phyloP scores from a whole-genome alignment of 2,329 filamentous ascomycete genomes.

The Paradendryphiella salina region DNA sequence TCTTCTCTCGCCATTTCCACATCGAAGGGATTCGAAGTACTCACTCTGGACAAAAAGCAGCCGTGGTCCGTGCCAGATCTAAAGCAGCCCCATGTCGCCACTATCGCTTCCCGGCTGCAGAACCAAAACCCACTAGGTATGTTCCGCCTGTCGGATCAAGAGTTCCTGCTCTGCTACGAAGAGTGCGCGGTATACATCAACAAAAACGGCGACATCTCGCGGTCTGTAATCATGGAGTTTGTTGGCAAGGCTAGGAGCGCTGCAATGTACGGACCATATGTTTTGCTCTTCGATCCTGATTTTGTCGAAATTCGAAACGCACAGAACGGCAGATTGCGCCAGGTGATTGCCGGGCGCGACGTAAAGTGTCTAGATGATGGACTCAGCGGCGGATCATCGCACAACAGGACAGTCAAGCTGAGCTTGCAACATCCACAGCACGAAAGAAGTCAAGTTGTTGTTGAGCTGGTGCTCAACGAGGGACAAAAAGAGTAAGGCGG shows the following conservation, averaged over 20 bases:
- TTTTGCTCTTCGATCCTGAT: slow-evolving; percentile 91
- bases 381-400: slow-evolving; percentile 43
- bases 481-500: slow-evolving; percentile 63
- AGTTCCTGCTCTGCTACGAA: slow-evolving; percentile 92
- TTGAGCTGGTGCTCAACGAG: slow-evolving; percentile 91
- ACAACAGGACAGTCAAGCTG: slow-evolving; percentile 81
- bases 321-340: slow-evolving; percentile 87
- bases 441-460: slow-evolving; percentile 79
- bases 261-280: slow-evolving; percentile 87
- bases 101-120: slow-evolving; percentile 81
- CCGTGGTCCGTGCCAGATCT: slow-evolving; percentile 92
- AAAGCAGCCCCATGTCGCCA: slow-evolving; percentile 74
- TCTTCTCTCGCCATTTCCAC: slow-evolving; percentile 90
- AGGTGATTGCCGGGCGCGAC: slow-evolving; percentile 90
- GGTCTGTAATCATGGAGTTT: slow-evolving; percentile 97
- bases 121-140: slow-evolving; percentile 88
- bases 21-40: slow-evolving; percentile 88
- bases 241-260: slow-evolving; percentile 89
- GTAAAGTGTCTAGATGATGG: slow-evolving; percentile 84
- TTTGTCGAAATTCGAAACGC: slow-evolving; percentile 97
- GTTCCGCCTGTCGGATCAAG: slow-evolving; percentile 79
- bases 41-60: slow-evolving; percentile 96
- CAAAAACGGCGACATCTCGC: slow-evolving; percentile 93
- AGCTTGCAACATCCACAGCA: slow-evolving; percentile 92
- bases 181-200: slow-evolving; percentile 98